Base-by-base conservation (phyloP, 805 yeast genomes). In the Lipomyces yamanashiensis region DNA sequence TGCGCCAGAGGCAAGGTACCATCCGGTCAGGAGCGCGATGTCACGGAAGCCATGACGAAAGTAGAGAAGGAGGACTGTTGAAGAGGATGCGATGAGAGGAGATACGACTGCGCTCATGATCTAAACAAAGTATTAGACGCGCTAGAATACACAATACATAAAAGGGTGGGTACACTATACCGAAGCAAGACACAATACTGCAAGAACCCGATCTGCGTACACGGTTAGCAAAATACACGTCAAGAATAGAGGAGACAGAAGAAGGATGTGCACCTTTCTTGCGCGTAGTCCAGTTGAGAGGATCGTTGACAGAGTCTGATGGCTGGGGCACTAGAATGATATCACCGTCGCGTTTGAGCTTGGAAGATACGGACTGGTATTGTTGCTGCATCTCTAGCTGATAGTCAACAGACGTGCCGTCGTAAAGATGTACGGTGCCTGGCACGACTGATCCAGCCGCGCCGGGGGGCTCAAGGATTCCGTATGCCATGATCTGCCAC, bases 231-330 rank as follows among this genome's bases (percentile, higher is more conserved):
- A 13, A n/a, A 49, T 37, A 8, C 28, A 5, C 28, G 2, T 28
- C 28, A 28, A 28, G 28, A 28, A 28, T 28, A 5, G 28, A 28
- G 2, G 28, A 28, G 28, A 5, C 28, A 28, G 28, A 28, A 28
- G 28, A 28, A 28, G 28, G 28, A 28, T 5, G 5, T 2, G 28
- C 28, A 52, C 59, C 67, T 49, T 63, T 66, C 54, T 63, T 66
- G 28, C 56, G 36, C 13, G 62, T 73, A 1, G 83, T 59, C 91
- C 91, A 87, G 70, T 85, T 86, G 60, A 87, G 76, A 0, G 91
- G 91, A 70, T 87, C 92, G 67, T 87, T 84, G 7, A 90, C 88
- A 65, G 86, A 86, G 57, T 81, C 84, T 0, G 88, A 81, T 1
- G 92, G 92, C 9, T 84, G 83, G 39, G 92, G 91, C 51, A 85